Base-by-base conservation (phyloP, 495 filamentous ascomycete genomes). In the Penicillium cinerascens region DNA sequence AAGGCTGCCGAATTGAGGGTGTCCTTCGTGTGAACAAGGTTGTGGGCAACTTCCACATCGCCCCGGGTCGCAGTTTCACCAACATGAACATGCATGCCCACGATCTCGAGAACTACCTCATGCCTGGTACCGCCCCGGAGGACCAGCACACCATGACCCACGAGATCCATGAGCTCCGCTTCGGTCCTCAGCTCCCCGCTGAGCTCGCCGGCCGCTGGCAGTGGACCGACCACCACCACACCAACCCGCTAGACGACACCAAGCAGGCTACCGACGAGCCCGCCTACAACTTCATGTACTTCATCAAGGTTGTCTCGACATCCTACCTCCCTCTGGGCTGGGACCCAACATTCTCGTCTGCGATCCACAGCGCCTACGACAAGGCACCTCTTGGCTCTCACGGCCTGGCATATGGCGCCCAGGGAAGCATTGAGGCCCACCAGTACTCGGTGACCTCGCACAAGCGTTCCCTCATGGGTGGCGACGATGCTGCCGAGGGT, bases 251-350 rank as follows among this genome's bases (percentile, higher is more conserved):
- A n/a, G 95, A 99, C 59, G 77, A 76, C 43, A 89, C 87, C 8
- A 70, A 78, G 57, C 92, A 97, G 76, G 65, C 73, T 40, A 92
- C 92, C 9, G 71, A 83, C 20, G 91, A 96, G 57, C 82, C 87
- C 44, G 86, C 85, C 36, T 97, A 79, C 78, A 99, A 96, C 70
- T 99, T 85, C 66, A 96, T 97, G 92, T 99, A 99, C 76, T 99
- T 97, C 67, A 79, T 99, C 68, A 99, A 99, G 73, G 92, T 99
- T 41, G 93, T 99, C 33, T 87, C 87, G 8, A 99, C 93, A 15
- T 89, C 89, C 2, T 99, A 96, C 61, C 80, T 97, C 6, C 92
- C 93, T 1, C 78, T 98, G 5, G 89, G 90, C 16, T 91, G 89
- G 90, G 80, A 85, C 42, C 72, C 74, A 40, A 64, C 72, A 22